A percentile compares a stretch with the other conserved stretches of the same genome.
These are phyloP conservation scores for Sonneratia caseolaris DNA, from an alignment of 345 rosid species.

Conservation along the genomic window DNA sequence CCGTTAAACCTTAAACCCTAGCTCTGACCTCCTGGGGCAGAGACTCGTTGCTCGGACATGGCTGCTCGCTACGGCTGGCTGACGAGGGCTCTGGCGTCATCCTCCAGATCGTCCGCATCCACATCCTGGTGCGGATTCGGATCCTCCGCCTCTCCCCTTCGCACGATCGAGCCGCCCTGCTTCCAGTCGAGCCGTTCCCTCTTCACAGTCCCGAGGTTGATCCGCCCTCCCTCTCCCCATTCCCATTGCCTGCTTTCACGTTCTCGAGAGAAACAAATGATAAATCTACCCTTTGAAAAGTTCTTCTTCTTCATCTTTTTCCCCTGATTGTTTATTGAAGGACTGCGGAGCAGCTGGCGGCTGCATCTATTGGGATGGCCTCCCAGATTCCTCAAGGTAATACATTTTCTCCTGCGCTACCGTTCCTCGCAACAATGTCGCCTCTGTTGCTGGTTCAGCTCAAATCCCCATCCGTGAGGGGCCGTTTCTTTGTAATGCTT, in stretches of 20 bases:
- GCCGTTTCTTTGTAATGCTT: background rate
- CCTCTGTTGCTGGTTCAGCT: background rate
- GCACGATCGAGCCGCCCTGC: background rate
- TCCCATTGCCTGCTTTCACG: background rate
- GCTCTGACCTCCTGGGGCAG: background rate
- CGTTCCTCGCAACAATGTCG: background rate
- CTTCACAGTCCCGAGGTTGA: conserved; percentile 3
- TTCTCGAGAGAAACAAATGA: background rate
- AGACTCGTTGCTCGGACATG: background rate
- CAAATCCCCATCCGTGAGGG: background rate
- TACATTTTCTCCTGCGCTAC: background rate
- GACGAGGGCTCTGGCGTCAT: background rate
- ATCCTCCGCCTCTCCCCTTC: background rate
- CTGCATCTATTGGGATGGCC: background rate
- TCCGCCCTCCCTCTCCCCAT: background rate
- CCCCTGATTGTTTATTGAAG: background rate
- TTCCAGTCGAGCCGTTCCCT: conserved; percentile 1
- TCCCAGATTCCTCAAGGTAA: background rate
- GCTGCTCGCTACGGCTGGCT: background rate
- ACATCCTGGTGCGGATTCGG: background rate
- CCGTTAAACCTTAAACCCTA: background rate
- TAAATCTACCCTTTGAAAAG: background rate
- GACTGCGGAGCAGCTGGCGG: background rate
- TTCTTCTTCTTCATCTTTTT: background rate
- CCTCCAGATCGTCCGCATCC: background rate